These are phyloP conservation scores for Ananas comosus DNA, from an alignment of 176 grass and related monocot species.

Conservation along the genomic window DNA sequence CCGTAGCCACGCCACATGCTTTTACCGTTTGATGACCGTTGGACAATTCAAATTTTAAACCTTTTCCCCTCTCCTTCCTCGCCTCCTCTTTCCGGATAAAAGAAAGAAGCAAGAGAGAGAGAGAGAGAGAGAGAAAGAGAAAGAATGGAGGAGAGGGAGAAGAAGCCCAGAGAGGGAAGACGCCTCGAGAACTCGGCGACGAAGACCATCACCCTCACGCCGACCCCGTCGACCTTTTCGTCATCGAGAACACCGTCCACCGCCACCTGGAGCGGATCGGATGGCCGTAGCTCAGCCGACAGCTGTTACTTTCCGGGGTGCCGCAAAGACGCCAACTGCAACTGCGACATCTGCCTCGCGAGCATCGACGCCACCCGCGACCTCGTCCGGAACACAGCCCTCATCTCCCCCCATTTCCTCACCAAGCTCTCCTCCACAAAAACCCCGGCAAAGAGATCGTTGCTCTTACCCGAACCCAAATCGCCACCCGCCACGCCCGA, in stretches of 20 bases:
- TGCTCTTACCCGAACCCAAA: constrained; percentile 17
- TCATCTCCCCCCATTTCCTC: constrained; percentile 34
- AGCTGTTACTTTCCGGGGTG: constrained; percentile 60
- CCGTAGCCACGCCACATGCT: background rate
- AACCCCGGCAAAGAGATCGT: background rate
- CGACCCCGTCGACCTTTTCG: background rate
- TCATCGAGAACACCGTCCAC: constrained; percentile 19
- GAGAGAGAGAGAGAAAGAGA: background rate
- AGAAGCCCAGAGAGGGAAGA: background rate
- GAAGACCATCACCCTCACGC: background rate
- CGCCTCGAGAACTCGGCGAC: background rate
- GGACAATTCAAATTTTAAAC: background rate
- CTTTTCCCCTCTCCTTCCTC: background rate
- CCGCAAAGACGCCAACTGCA: constrained; percentile 85
- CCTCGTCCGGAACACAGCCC: constrained; percentile 39
- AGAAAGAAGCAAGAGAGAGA: background rate
- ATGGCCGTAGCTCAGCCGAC: constrained; percentile 1
- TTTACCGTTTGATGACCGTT: background rate
- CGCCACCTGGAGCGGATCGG: constrained; percentile 18
- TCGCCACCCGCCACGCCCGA: constrained; percentile 1
- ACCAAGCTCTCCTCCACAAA: constrained; percentile 12
- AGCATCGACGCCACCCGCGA: constrained; percentile 88
- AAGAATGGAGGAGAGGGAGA: background rate
- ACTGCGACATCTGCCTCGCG: constrained; percentile 78
- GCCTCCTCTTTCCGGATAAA: background rate